Conservation (phyloP, 176 grass and related monocot genomes). For the Chrysopogon serrulatus region DNA sequence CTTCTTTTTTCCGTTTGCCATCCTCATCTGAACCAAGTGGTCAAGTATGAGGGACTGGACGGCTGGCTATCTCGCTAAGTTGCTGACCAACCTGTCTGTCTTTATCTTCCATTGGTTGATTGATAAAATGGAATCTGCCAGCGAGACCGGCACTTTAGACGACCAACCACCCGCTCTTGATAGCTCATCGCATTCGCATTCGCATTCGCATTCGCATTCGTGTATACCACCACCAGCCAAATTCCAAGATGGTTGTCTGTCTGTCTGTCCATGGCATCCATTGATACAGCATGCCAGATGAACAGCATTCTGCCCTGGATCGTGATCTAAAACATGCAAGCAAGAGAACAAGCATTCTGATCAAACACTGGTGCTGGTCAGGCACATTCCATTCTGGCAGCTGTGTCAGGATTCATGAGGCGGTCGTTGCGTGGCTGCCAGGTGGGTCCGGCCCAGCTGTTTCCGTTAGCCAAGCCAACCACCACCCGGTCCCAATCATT, state of each 20-base stretch:
- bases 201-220: not conserved
- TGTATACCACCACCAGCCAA: not conserved
- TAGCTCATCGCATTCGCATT: not conserved
- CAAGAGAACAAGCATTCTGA: slow-evolving; percentile 16
- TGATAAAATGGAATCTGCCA: not conserved
- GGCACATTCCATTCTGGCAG: slow-evolving; percentile 15
- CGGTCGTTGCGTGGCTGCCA: not conserved
- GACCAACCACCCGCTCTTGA: not conserved
- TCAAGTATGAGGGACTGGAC: not conserved
- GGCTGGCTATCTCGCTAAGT: not conserved
- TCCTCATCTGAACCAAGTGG: not conserved
- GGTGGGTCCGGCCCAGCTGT: slow-evolving; percentile 8
- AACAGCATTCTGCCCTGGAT: not conserved
- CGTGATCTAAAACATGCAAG: not conserved
- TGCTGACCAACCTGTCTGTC: slow-evolving; percentile 9
- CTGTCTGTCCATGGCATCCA: not conserved
- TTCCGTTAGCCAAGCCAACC: slow-evolving; percentile 12
- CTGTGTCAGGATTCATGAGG: not conserved
- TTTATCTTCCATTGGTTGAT: not conserved
- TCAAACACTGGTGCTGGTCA: not conserved
- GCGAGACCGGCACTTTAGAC: not conserved
- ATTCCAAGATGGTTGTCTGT: slow-evolving; percentile 6
- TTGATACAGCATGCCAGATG: not conserved
- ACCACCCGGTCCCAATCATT: slow-evolving; percentile 24
- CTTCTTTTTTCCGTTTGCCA: not conserved